A percentile compares a stretch with the other conserved stretches of the same genome.
These are phyloP conservation scores for Cyclaneusma minus DNA, from an alignment of 2,329 filamentous ascomycete species.

Conservation along the genomic window DNA sequence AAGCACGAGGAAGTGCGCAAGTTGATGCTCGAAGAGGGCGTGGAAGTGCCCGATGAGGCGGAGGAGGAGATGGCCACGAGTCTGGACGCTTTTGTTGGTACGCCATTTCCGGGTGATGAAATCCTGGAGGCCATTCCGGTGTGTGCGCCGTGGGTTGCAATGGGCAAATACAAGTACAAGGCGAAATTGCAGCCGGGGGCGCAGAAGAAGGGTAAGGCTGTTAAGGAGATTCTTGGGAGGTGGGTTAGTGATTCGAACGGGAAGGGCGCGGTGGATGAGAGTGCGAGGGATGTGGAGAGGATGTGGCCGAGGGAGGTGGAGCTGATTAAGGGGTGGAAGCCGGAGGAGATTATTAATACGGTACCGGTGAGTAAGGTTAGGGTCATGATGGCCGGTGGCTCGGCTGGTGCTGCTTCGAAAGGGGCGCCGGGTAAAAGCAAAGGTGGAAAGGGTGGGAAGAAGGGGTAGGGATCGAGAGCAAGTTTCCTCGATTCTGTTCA, in stretches of 20 bases:
- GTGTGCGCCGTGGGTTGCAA: constrained; percentile 48
- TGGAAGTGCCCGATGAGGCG: constrained; percentile 42
- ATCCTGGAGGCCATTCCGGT: constrained; percentile 51
- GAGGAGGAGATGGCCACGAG: constrained; percentile 36
- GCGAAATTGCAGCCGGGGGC: constrained; percentile 83
- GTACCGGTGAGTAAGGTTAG: constrained; percentile 69
- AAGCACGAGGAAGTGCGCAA: constrained; percentile 59
- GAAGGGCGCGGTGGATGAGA: constrained; percentile 45
- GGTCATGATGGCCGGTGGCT: constrained; percentile 56
- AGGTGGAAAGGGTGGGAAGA: constrained; percentile 17
- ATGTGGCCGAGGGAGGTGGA: constrained; percentile 84
- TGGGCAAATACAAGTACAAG: constrained; percentile 73
- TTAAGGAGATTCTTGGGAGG: constrained; percentile 73
- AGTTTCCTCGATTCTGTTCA: no score
- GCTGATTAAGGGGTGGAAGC: constrained; percentile 63
- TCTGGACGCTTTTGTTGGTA: constrained; percentile 62
- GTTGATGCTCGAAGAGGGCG: constrained; percentile 40
- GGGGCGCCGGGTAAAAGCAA: constrained; percentile 15
- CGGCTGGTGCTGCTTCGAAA: constrained; percentile 21
- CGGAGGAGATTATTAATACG: constrained; percentile 66
- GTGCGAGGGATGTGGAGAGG: constrained; percentile 46
- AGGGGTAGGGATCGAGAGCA: constrained; percentile 10
- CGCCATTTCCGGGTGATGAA: constrained; percentile 67
- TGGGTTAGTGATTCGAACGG: constrained; percentile 52
- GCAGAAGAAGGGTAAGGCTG: constrained; percentile 86